A percentile compares a stretch with the other conserved stretches of the same genome.
Evolutionary conservation across 208 protist species (phyloP).

Genomic region (Tritrichomonas musculus): DNA sequence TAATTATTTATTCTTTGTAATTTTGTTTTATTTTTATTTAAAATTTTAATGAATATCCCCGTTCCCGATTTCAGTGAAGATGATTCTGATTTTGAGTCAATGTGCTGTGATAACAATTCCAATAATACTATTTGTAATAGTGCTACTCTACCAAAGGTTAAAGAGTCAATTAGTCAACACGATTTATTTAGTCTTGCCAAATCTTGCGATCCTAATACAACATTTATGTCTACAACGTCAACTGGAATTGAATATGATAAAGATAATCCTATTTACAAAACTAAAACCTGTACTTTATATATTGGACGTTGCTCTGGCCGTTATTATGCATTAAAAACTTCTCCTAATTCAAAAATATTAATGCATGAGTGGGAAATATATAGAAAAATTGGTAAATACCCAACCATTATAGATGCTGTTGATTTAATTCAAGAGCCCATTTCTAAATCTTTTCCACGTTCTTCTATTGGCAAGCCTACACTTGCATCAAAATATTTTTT

Average conservation of each 20-base stretch:
- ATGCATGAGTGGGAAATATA: neutral
- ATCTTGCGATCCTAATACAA: neutral
- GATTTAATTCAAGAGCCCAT: neutral
- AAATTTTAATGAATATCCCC: no score
- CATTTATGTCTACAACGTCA: neutral
- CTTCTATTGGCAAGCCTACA: no score
- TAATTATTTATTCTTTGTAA: no score
- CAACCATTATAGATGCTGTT: neutral
- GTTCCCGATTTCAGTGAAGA: no score
- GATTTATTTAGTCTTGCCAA: neutral
- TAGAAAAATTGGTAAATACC: neutral
- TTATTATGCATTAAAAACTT: neutral
- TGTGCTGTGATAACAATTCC: no score
- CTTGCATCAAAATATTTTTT: no score
- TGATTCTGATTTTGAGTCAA: no score
- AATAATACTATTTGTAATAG: no score
- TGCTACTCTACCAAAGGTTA: no score
- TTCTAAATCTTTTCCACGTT: no score
- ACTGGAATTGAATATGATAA: neutral
- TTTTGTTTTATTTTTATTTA: no score
- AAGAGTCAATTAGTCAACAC: no score
- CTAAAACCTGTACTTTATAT: neutral
- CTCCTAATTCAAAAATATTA: neutral
- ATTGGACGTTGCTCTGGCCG: neutral
- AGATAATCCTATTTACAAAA: neutral